Evolutionary conservation across 1,139 yeast genomes (phyloP).

Genomic region (Taphrina populina): DNA sequence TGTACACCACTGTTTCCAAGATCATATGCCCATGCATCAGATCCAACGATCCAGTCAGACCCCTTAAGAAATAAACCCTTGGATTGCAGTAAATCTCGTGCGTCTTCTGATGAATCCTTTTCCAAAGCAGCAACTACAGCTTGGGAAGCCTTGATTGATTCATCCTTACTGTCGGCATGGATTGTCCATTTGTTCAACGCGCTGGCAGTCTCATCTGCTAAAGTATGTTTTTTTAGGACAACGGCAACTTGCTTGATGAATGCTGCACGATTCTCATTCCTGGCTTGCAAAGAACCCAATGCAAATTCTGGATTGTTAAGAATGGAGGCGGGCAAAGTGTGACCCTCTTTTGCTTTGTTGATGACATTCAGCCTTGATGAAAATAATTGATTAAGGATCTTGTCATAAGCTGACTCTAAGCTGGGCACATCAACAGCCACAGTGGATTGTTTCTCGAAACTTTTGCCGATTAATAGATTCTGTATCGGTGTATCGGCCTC

Average conservation of each 20-base stretch:
- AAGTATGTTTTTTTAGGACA: conserved; percentile 54
- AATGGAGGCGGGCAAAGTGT: conserved; percentile 28
- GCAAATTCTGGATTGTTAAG: conserved; percentile 73
- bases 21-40: conserved; percentile 95
- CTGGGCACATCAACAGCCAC: conserved; percentile 45
- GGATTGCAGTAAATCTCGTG: conserved; percentile 52
- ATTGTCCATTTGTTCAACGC: conserved; percentile 67
- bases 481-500: conserved; percentile 59
- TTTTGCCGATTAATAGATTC: conserved; percentile 60
- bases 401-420: conserved; percentile 74
- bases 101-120: conserved; percentile 49
- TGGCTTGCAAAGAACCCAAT: conserved; percentile 69
- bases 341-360: conserved; percentile 49
- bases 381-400: conserved; percentile 69
- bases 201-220: conserved; percentile 55
- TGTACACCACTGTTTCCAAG: conserved; percentile 91
- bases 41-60: conserved; percentile 83
- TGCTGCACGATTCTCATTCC: conserved; percentile 54
- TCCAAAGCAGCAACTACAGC: conserved; percentile 51
- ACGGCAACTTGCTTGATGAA: conserved; percentile 54
- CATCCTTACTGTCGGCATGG: conserved; percentile 40
- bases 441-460: conserved; percentile 39
- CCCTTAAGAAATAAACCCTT: conserved; percentile 52
- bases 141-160: conserved; percentile 17
- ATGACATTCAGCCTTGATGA: conserved; percentile 57